Evolutionary conservation across 2,329 filamentous ascomycete genomes (phyloP).

Genomic region (Dothistroma septosporum): DNA sequence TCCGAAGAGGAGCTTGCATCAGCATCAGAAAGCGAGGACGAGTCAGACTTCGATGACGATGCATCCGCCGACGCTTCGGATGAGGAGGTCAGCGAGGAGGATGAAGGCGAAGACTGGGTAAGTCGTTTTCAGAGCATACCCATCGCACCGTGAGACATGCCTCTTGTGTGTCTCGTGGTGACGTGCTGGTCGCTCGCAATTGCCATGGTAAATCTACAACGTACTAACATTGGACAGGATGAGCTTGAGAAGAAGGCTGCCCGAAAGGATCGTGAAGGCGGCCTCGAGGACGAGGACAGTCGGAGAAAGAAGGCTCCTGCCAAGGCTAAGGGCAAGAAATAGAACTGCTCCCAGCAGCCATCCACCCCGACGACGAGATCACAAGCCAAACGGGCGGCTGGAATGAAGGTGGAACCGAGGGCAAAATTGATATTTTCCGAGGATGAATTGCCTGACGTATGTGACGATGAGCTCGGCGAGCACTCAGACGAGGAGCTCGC

Average conservation of each 20-base stretch:
- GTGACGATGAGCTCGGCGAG: background rate
- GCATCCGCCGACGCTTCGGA: constrained; percentile 77
- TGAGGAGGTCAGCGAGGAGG: constrained; percentile 54
- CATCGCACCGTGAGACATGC: too few species aligned
- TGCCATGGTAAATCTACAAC: too few species aligned
- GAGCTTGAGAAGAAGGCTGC: constrained; percentile 83
- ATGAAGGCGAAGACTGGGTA: constrained; percentile 79
- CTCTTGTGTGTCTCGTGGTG: too few species aligned
- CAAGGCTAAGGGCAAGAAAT: constrained; percentile 16
- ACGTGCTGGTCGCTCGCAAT: too few species aligned
- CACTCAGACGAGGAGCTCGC: background rate
- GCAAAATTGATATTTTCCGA: background rate
- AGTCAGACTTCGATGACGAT: constrained; percentile 90
- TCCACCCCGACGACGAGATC: background rate
- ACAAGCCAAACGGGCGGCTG: background rate
- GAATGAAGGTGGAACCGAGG: background rate
- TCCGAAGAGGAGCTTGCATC: constrained; percentile 73
- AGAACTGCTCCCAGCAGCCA: background rate
- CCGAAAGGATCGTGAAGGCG: constrained; percentile 57
- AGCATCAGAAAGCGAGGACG: constrained; percentile 80
- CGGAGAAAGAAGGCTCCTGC: constrained; percentile 49
- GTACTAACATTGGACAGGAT: constrained; percentile 38
- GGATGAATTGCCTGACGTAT: background rate
- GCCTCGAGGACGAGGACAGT: constrained; percentile 52
- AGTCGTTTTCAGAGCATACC: too few species aligned